phyloP scores from a whole-genome alignment of 1,284 basidiomycete species.

The Cystobasidiaceae sp. region DNA sequence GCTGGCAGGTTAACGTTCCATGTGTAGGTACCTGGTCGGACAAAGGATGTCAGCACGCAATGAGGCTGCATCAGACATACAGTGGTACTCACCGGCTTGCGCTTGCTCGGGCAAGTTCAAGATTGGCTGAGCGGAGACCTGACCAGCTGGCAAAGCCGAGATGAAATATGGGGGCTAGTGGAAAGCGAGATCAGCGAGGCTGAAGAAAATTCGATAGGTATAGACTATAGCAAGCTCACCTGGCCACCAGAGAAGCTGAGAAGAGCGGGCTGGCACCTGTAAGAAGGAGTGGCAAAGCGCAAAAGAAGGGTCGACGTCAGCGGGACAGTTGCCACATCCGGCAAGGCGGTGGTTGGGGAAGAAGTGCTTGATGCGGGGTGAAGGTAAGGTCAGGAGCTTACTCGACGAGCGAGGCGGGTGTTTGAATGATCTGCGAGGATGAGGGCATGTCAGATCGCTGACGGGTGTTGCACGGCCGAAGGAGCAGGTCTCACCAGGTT shows the following conservation, averaged over 20 bases:
- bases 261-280: slow-evolving; percentile 6
- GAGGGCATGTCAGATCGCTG: not conserved
- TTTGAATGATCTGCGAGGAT: slow-evolving; percentile 21
- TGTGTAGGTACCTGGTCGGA: slow-evolving; percentile 35
- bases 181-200: not conserved
- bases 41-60: not conserved
- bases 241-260: not conserved
- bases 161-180: slow-evolving; percentile 30
- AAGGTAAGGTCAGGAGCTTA: not conserved
- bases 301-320: not conserved
- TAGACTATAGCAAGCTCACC: too few species aligned
- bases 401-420: slow-evolving; percentile 24
- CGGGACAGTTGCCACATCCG: not conserved
- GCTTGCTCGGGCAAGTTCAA: slow-evolving; percentile 37
- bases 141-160: slow-evolving; percentile 34
- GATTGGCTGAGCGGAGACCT: slow-evolving; percentile 39
- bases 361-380: not conserved
- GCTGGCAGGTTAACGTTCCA: slow-evolving; percentile 43
- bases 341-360: not conserved
- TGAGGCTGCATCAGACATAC: not conserved
- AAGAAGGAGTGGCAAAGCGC: not conserved
- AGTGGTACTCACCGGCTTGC: slow-evolving; percentile 2
- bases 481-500: slow-evolving; percentile 3
- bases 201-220: not conserved
- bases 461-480: not conserved